Conservation (phyloP, 257 asterid species). For the Jacaranda mimosifolia region DNA sequence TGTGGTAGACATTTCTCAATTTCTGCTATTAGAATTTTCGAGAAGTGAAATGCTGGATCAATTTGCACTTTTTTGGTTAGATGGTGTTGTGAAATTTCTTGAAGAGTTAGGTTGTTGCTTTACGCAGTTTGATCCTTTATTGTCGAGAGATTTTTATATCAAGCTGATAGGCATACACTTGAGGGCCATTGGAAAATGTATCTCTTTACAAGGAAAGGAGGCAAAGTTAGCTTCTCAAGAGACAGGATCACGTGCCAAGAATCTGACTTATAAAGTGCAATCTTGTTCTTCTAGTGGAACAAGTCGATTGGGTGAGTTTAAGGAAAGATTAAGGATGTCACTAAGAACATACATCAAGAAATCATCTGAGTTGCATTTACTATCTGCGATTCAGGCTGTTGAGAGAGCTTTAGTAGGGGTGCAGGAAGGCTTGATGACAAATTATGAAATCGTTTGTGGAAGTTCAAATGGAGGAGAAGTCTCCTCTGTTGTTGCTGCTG, state of each 20-base stretch:
- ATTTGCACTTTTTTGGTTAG: conserved; percentile 61
- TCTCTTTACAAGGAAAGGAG: conserved; percentile 74
- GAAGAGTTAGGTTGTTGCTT: conserved; percentile 78
- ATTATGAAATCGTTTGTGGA: conserved; percentile 70
- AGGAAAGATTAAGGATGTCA: conserved; percentile 69
- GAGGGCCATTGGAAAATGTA: conserved; percentile 87
- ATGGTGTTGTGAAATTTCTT: conserved; percentile 77
- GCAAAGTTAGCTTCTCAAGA: conserved; percentile 74
- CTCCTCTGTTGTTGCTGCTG: conserved; percentile 80
- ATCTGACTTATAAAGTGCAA: conserved; percentile 46
- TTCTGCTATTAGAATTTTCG: conserved; percentile 69
- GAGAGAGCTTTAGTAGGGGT: conserved; percentile 95
- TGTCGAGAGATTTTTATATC: conserved; percentile 64
- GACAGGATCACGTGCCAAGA: conserved; percentile 56
- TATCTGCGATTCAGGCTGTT: conserved; percentile 67
- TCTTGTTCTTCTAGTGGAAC: conserved; percentile 43
- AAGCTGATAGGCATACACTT: conserved; percentile 75
- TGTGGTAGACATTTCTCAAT: conserved; percentile 59
- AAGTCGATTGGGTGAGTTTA: conserved; percentile 60
- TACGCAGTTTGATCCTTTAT: conserved; percentile 59
- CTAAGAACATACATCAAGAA: conserved; percentile 61
- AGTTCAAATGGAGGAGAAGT: conserved; percentile 71
- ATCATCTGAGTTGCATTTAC: conserved; percentile 74
- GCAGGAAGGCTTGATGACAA: conserved; percentile 64
- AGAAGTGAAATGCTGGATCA: conserved; percentile 51